Percentiles rank a stretch among this genome's conserved stretches.
Conservation (phyloP, 768 basidiomycete genomes). For the Gelatoporia subvermispora region DNA sequence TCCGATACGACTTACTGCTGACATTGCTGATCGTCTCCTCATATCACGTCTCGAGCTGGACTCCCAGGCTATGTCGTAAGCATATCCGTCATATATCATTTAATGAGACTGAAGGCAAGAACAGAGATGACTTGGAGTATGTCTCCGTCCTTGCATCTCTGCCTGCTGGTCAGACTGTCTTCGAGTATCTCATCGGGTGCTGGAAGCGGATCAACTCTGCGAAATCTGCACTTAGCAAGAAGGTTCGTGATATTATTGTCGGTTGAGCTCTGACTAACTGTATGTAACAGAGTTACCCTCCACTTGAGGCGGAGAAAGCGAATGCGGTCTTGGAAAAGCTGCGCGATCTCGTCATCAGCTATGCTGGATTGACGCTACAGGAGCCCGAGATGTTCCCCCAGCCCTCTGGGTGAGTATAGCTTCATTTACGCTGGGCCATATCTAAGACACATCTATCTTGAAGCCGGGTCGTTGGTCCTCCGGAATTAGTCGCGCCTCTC, state of each 20-base stretch:
- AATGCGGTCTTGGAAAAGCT: slow-evolving; percentile 64
- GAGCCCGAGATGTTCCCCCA: slow-evolving; percentile 96
- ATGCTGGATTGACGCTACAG: slow-evolving; percentile 83
- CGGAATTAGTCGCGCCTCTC: slow-evolving; percentile 80
- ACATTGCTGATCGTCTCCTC: slow-evolving; percentile 71
- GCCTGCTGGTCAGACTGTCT: slow-evolving; percentile 71
- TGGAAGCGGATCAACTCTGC: slow-evolving; percentile 82
- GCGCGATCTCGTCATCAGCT: slow-evolving; percentile 81
- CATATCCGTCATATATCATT: slow-evolving; percentile 12
- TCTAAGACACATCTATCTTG: neutral
- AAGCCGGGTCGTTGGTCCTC: slow-evolving; percentile 68
- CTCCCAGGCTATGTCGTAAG: slow-evolving; percentile 65
- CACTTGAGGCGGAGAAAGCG: slow-evolving; percentile 59
- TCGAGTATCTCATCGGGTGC: slow-evolving; percentile 85
- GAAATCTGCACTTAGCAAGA: slow-evolving; percentile 52
- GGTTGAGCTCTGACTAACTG: no score
- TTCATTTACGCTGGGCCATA: neutral
- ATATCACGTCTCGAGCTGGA: slow-evolving; percentile 83
- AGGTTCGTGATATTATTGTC: slow-evolving; percentile 50
- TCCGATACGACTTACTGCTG: slow-evolving; percentile 43
- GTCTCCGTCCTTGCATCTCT: slow-evolving; percentile 70
- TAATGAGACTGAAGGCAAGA: slow-evolving; percentile 5
- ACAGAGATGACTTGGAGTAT: slow-evolving; percentile 72
- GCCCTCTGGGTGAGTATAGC: slow-evolving; percentile 56
- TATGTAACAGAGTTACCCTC: slow-evolving; percentile 48